Evolutionary conservation across 106 monocot genomes (phyloP), one percentile per base, ranked within the genome.

Genomic region (Dendrobium catenatum): DNA sequence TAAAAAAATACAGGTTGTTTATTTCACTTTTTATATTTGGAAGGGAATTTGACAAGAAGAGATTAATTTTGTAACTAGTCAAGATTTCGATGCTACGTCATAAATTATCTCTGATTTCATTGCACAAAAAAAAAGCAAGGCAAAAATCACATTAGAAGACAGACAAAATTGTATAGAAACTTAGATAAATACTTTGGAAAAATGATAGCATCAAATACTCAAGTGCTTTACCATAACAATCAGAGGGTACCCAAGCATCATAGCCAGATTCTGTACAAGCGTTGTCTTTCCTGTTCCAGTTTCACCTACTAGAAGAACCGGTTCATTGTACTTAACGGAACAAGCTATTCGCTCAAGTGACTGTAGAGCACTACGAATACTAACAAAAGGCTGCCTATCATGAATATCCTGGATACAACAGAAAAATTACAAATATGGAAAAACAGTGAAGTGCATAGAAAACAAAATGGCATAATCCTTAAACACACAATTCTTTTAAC

Each of bases 211-310:
- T 46, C 9, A 55, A 55, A 75, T 66, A 78, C 27, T 68, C 33
- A 11, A 26, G 13, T 74, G 26, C 19, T 61, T 43, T 89, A 96
- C 96, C 94, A 96, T 75, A 51, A 98, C 91, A 82, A 84, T 91
- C 6, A 98, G 81, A 18, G 88, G 84, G 26, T 84, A 83, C 47
- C 89, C 89, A 76, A 98, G 94, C 80, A 91, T 87, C 82, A 77
- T 55, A 81, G 98, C 98, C 68, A 98, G 82, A 90, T 89, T 89
- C 83, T 98, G 98, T 41, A 98, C 95, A 73, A 94, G 88, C 40
- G 98, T 98, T 33, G 98, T 98, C 84, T 98, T 98, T 48, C 98
- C 98, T 18, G 98, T 98, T 41, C 98, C 98, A 74, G 98, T 98
- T 90, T 98, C 98, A 86, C 98, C 98, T 17, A 98, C 98, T 18